These are phyloP conservation scores for Cryptosporidium meleagridis DNA, from an alignment of 169 alveolate genomes.

Conservation along the genomic window DNA sequence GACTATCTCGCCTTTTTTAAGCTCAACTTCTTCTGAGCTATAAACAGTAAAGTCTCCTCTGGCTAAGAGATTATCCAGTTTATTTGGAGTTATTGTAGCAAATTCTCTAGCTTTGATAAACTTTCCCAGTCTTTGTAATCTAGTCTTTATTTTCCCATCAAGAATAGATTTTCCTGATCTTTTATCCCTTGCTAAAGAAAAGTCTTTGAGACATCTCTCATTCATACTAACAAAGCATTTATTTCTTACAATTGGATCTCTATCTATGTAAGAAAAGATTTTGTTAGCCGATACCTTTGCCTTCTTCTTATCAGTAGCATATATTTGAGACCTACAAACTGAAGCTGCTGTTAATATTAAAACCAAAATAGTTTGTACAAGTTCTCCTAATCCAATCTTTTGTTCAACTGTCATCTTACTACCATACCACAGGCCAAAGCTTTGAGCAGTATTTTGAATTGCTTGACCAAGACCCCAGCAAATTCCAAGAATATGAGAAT, in stretches of 20 bases:
- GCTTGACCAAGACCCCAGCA: conserved; percentile 75
- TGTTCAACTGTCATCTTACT: conserved; percentile 35
- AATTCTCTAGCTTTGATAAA: conserved; percentile 3
- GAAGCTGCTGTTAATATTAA: conserved; percentile 60
- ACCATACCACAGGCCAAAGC: conserved; percentile 68
- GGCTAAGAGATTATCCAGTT: not conserved
- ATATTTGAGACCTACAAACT: conserved; percentile 69
- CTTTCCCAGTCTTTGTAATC: not conserved
- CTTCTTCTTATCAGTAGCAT: conserved; percentile 65
- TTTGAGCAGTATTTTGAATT: conserved; percentile 59
- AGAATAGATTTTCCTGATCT: not conserved
- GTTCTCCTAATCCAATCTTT: conserved; percentile 31
- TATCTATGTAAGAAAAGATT: conserved; percentile 35
- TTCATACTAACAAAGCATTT: conserved; percentile 24
- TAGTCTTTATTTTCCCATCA: not conserved
- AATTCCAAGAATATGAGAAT: conserved; percentile 18
- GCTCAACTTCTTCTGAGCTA: not conserved
- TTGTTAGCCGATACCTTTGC: conserved; percentile 51
- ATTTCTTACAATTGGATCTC: conserved; percentile 10
- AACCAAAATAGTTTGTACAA: conserved; percentile 45
- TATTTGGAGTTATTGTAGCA: conserved; percentile 29
- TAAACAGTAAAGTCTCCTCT: not conserved
- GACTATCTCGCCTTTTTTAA: not conserved
- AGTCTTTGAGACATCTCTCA: conserved; percentile 17
- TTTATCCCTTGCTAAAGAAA: not conserved